Evolutionary conservation across 495 filamentous ascomycete genomes (phyloP).

Genomic region (Acidiella bohemica): DNA sequence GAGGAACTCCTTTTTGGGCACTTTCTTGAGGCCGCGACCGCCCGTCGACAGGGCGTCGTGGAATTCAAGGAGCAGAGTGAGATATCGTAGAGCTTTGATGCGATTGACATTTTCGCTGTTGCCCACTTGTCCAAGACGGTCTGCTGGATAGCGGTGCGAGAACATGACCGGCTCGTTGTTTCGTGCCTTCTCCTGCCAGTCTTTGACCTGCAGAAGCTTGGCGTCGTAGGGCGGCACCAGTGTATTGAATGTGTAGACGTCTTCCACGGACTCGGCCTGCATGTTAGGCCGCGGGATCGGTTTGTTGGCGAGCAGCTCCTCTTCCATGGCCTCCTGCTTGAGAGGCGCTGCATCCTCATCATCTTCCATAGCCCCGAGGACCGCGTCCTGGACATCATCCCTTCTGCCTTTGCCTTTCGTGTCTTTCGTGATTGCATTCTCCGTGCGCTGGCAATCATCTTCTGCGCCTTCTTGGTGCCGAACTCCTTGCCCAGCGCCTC

Average conservation of each 20-base stretch:
- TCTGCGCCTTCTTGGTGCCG: constrained; percentile 87
- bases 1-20: constrained; percentile 37
- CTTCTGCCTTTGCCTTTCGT: constrained; percentile 8
- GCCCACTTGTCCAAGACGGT: constrained; percentile 44
- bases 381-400: constrained; percentile 11
- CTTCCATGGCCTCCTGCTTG: constrained; percentile 48
- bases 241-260: constrained; percentile 63
- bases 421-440: constrained; percentile 51
- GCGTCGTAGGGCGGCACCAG: constrained; percentile 39
- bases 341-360: constrained; percentile 43
- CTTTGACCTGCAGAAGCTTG: constrained; percentile 44
- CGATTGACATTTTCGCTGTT: constrained; percentile 43
- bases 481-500: constrained; percentile 74
- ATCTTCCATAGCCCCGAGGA: constrained; percentile 26
- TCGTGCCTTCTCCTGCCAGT: constrained; percentile 59
- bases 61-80: constrained; percentile 54
- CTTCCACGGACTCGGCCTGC: constrained; percentile 53
- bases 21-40: constrained; percentile 25
- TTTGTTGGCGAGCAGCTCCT: constrained; percentile 49
- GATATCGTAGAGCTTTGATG: constrained; percentile 52
- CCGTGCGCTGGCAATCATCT: constrained; percentile 62
- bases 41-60: constrained; percentile 33
- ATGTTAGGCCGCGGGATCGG: constrained; percentile 68
- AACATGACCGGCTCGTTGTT: constrained; percentile 38
- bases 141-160: constrained; percentile 50